phyloP scores from a whole-genome alignment of 768 basidiomycete genomes.

The Lactifluus rugatus region DNA sequence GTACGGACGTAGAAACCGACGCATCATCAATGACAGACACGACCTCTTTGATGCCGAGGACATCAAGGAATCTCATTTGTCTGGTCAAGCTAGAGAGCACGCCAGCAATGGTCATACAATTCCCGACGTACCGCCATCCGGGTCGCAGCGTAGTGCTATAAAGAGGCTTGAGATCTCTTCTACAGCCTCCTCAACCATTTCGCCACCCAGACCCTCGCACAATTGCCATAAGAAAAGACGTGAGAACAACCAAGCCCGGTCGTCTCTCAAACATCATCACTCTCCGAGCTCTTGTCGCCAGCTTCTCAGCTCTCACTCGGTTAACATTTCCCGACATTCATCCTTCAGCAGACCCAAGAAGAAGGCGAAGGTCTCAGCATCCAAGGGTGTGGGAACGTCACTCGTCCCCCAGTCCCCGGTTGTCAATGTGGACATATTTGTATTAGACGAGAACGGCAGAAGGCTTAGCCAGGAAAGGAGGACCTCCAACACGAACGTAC shows the following conservation, averaged over 20 bases:
- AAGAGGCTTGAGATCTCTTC: neutral
- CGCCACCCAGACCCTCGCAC: conserved; percentile 13
- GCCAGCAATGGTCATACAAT: neutral
- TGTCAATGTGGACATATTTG: conserved; percentile 57
- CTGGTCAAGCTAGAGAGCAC: neutral
- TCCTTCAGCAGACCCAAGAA: conserved; percentile 22
- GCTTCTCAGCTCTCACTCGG: conserved; percentile 33
- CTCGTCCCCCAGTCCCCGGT: conserved; percentile 33
- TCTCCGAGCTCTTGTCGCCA: conserved; percentile 24
- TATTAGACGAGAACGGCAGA: conserved; percentile 51
- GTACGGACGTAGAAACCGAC: conserved; percentile 54
- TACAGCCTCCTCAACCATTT: neutral
- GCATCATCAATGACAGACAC: conserved; percentile 41
- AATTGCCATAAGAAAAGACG: conserved; percentile 13
- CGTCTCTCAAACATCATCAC: neutral
- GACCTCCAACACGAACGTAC: conserved; percentile 38
- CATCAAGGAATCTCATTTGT: neutral
- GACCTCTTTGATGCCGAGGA: conserved; percentile 8
- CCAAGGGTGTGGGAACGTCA: conserved; percentile 22
- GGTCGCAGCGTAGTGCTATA: neutral
- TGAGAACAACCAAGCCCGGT: conserved; percentile 10
- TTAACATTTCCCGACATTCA: conserved; percentile 32
- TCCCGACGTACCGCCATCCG: neutral
- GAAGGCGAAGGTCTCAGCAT: conserved; percentile 7
- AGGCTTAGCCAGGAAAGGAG: conserved; percentile 53